phyloP scores from a whole-genome alignment of 331 rosid species.

The Rhamnella rubrinervis region DNA sequence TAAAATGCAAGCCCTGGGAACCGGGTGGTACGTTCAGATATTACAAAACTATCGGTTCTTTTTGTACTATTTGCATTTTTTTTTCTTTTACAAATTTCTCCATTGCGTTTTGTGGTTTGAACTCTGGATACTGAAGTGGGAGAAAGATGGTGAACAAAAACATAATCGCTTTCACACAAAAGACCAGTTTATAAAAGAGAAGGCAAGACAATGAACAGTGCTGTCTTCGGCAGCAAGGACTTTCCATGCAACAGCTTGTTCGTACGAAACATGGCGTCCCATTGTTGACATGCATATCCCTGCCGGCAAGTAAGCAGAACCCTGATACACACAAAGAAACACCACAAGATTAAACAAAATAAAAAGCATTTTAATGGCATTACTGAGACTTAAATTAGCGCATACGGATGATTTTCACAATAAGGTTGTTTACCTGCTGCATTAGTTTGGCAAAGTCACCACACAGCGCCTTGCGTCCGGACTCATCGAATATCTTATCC shows the following conservation, averaged over 20 bases:
- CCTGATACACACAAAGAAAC: slow-evolving; percentile 37
- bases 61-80: background rate
- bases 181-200: slow-evolving; percentile 93
- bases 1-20: slow-evolving; percentile 28
- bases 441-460: slow-evolving; percentile 75
- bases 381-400: background rate
- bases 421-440: slow-evolving; percentile 58
- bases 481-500: slow-evolving; percentile 76
- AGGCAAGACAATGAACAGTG: slow-evolving; percentile 80
- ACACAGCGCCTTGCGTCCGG: slow-evolving; percentile 74
- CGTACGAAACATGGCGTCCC: slow-evolving; percentile 82
- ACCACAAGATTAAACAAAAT: background rate
- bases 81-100: background rate
- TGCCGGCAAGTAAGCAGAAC: slow-evolving; percentile 70
- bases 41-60: slow-evolving; percentile 32
- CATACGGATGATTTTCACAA: too few relatives aligned
- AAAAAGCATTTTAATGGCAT: background rate
- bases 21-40: slow-evolving; percentile 6
- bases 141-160: slow-evolving; percentile 5
- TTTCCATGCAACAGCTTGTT: slow-evolving; percentile 92
- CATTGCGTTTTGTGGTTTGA: background rate
- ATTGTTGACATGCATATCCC: slow-evolving; percentile 93
- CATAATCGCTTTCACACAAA: slow-evolving; percentile 55
- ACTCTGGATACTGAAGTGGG: background rate
- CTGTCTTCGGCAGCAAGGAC: slow-evolving; percentile 72